Conservation (phyloP, 768 basidiomycete species). For the Boletus subcaerulescens region DNA sequence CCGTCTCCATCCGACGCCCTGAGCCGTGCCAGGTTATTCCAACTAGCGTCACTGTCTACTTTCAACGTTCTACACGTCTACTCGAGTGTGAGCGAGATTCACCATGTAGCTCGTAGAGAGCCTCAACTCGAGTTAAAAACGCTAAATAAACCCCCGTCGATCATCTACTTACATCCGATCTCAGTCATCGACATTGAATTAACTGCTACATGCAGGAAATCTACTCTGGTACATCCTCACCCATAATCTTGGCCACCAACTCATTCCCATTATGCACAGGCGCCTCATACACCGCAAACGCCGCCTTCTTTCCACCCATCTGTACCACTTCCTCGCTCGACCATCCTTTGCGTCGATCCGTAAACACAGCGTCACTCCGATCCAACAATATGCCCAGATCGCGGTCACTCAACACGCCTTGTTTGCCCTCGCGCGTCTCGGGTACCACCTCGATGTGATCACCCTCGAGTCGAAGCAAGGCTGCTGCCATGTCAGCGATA, state of each 20-base stretch:
- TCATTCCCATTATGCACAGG: constrained; percentile 63
- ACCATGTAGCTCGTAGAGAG: no score
- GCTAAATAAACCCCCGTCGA: no score
- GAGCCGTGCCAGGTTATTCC: no score
- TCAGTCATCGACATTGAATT: no score
- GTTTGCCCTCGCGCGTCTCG: constrained; percentile 60
- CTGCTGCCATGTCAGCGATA: constrained; percentile 77
- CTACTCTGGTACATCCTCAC: constrained; percentile 34
- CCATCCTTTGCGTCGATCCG: constrained; percentile 72
- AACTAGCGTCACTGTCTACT: no score
- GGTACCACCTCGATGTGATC: constrained; percentile 89
- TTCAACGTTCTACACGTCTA: no score
- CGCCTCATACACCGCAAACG: constrained; percentile 77
- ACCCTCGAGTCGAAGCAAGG: constrained; percentile 75
- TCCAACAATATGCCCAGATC: constrained; percentile 83
- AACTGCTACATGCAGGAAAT: no score
- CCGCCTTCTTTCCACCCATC: constrained; percentile 39
- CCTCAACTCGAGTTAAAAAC: no score
- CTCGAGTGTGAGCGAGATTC: no score
- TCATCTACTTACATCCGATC: no score
- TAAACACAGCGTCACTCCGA: constrained; percentile 69
- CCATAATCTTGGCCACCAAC: constrained; percentile 66
- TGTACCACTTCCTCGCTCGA: constrained; percentile 36
- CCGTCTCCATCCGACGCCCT: no score
- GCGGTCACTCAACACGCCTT: constrained; percentile 73